Base-by-base conservation (phyloP, 2,329 filamentous ascomycete species). In the Huntiella decipiens region DNA sequence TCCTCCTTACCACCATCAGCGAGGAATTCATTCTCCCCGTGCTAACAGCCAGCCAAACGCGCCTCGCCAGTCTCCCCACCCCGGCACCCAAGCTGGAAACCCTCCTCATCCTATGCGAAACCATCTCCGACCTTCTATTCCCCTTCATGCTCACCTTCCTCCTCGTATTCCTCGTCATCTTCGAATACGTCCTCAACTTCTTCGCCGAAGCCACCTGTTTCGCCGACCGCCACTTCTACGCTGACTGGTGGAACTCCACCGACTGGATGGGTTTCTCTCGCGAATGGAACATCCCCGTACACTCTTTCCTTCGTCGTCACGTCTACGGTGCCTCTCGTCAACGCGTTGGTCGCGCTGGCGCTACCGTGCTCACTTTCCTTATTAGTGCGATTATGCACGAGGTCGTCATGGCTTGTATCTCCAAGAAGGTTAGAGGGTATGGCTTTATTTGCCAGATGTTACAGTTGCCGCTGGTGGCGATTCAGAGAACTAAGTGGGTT, bases 281-380 rank as follows among this genome's bases (percentile, higher is more conserved):
- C 53, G 83, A 95, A 65, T 96, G 91, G 88, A 96, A 96, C 59
- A 76, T 93, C n/a, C 88, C 88, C 38, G 88, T 95, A 5, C 91
- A 96, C 64, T 82, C 87, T 57, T 98, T 95, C 65, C 80, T 96
- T 55, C 79, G 87, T 5, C 74, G 91, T 17, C 91, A 98, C 61
- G 88, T 98, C 52, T 98, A 96, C 63, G 80, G 77, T 48, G 86
- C 86, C 2, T 82, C 79, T 10, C 71, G 82, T 7, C 75, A 78
- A 10, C 77, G 80, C 54, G 78, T 92, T 55, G 87, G 84, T 15
- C 76, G 78, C 48, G 70, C 73, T 12, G 68, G 80, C 47, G 87
- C 91, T 19, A 96, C 87, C 19, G 64, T 86, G 51, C 82, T 94
- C 53, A 96, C 91, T 0, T 96, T 98, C 57, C 64, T 96, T 48